Evolutionary conservation across 768 basidiomycete genomes (phyloP).

Genomic region (Rhodotorula babjevae): DNA sequence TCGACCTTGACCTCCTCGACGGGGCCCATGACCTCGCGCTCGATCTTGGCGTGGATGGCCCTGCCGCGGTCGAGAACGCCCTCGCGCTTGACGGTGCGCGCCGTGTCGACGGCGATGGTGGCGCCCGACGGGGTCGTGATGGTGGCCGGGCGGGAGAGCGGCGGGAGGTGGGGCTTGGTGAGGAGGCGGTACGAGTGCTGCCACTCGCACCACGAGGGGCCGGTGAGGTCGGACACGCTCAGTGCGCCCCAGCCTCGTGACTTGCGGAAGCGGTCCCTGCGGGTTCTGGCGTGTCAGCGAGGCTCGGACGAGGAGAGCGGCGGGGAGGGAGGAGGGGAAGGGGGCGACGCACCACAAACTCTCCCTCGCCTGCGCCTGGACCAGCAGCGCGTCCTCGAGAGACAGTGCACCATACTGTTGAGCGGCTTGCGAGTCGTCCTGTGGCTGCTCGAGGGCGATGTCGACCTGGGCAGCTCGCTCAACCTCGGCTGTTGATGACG

Average conservation of each 20-base stretch:
- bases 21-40: conserved; percentile 59
- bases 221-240: conserved; percentile 19
- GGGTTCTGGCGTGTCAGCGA: background rate
- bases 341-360: background rate
- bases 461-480: background rate
- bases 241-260: conserved; percentile 20
- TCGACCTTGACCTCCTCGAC: conserved; percentile 58
- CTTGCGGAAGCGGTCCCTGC: conserved; percentile 28
- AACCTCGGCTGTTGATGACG: background rate
- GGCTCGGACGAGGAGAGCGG: background rate
- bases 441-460: background rate
- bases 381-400: background rate
- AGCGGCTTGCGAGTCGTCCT: no score
- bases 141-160: conserved; percentile 12
- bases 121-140: conserved; percentile 16
- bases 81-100: conserved; percentile 55
- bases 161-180: conserved; percentile 21
- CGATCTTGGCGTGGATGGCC: conserved; percentile 71
- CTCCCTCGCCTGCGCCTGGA: background rate
- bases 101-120: conserved; percentile 47
- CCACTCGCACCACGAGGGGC: conserved; percentile 31
- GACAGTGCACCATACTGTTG: no score
- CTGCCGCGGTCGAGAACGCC: conserved; percentile 59
- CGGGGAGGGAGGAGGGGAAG: no score
- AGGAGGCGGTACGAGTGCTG: conserved; percentile 36